phyloP scores from a whole-genome alignment of 2,329 filamentous ascomycete species.

The Verticillium longisporum region DNA sequence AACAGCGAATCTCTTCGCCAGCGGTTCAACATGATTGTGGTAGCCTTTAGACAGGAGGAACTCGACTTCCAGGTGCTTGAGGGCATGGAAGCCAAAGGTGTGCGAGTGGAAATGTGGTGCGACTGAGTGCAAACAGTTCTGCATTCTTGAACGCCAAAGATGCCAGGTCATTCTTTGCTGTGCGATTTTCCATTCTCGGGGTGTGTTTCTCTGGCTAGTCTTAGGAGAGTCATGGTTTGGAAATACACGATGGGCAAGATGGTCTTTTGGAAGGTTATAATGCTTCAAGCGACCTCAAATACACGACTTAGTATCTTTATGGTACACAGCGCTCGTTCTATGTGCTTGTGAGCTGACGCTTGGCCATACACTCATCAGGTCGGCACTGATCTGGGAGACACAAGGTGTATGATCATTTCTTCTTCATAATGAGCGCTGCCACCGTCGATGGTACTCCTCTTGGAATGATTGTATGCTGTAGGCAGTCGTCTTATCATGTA shows the following conservation, averaged over 20 bases:
- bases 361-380: too few species aligned
- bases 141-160: background rate
- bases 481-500: too few species aligned
- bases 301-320: background rate
- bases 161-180: background rate
- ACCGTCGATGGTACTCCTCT: background rate
- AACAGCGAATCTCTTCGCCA: slow-evolving; percentile 23
- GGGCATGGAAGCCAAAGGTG: slow-evolving; percentile 18
- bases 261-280: background rate
- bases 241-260: background rate
- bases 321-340: too few species aligned
- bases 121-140: slow-evolving; percentile 6
- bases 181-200: background rate
- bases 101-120: slow-evolving; percentile 33
- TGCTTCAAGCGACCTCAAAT: background rate
- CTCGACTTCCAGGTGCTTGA: slow-evolving; percentile 33
- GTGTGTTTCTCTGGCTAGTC: background rate
- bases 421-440: background rate
- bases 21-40: slow-evolving; percentile 34
- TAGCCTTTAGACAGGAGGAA: slow-evolving; percentile 33
- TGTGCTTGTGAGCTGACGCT: too few species aligned
- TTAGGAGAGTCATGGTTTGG: background rate
- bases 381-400: too few species aligned
- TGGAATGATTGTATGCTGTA: too few species aligned
- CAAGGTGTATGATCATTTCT: too few species aligned